Percentiles rank a stretch among this genome's conserved stretches.
Conservation (phyloP, 805 yeast genomes). For the Candida namnaoensis region DNA sequence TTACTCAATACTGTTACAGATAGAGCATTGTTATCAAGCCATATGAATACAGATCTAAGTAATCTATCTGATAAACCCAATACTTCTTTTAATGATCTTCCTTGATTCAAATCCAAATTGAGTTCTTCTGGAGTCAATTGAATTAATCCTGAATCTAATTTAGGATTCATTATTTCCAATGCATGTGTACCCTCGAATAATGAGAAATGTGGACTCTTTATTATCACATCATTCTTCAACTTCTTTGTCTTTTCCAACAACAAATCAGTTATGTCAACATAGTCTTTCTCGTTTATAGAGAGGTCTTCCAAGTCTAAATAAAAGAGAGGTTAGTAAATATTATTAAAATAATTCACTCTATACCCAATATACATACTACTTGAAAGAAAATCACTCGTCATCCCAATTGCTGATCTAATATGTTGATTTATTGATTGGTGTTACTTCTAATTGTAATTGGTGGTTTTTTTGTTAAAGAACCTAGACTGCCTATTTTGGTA, state of each 20-base stretch:
- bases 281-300: slow-evolving; percentile 1
- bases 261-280: slow-evolving; percentile 48
- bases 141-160: slow-evolving; percentile 74
- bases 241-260: slow-evolving; percentile 30
- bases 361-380: too few relatives aligned
- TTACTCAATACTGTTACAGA: slow-evolving; percentile 76
- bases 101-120: slow-evolving; percentile 32
- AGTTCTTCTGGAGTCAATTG: slow-evolving; percentile 33
- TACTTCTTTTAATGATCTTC: slow-evolving; percentile 30
- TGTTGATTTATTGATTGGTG: too few relatives aligned
- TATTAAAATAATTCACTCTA: too few relatives aligned
- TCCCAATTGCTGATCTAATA: too few relatives aligned
- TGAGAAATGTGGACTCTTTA: slow-evolving; percentile 50
- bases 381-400: too few relatives aligned
- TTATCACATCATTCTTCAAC: slow-evolving; percentile 45
- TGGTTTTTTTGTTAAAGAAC: too few relatives aligned
- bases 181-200: slow-evolving; percentile 85
- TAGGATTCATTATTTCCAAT: slow-evolving; percentile 62
- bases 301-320: background rate
- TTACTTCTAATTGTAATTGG: too few relatives aligned
- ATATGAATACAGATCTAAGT: slow-evolving; percentile 46
- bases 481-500: too few relatives aligned
- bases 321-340: too few relatives aligned
- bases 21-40: slow-evolving; percentile 71
- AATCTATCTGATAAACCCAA: slow-evolving; percentile 46